Base-by-base conservation (phyloP, 2,329 filamentous ascomycete genomes). In the Colletotrichum tamarilloi region DNA sequence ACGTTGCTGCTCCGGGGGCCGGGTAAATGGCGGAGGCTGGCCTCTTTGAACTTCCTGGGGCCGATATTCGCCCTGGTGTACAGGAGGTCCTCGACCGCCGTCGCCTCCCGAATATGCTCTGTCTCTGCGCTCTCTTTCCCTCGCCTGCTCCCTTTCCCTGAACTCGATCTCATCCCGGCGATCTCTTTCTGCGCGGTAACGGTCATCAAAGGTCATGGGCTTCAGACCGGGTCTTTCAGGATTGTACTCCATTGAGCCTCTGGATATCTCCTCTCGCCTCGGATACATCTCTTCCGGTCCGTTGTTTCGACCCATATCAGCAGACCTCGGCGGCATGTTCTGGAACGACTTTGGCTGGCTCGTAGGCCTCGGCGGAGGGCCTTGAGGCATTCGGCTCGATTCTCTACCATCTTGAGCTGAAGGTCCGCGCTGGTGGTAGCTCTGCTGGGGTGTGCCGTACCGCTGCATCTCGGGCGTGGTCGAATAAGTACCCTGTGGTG, bases 381-480 rank as follows among this genome's bases (percentile, higher is more conserved):
- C 77, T n/a, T 77, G 71, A n/a, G 78, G 68, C 28, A 80, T 78
- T n/a, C 82, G 79, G n/a, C 76, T 76, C 11, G 79, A 72, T 55
- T 87, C 85, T 73, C 84, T 81, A 62, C 81, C 80, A 63, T 88
- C 86, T 26, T 91, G 83, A 16, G 84, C 81, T 53, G 87, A 88
- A 1, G 86, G 85, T 4, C 86, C 87, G 49, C 88, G 85, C 57
- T 85, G 85, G 59, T 85, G 81, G 75, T 90, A 92, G 1, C 53
- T 55, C 12, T 84, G 81, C 67, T 90, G 89, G 1, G 91, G 89
- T 2, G 90, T 92, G 42, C 87, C 85, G 76, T 90, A 92, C 73
- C 89, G 87, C 74, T 87, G 87, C 22, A 88, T 79, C 75, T 91
- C 90, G 30, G 89, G 90, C 0, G 90, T 91, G 3, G 89, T 89